phyloP scores from a whole-genome alignment of 1,139 yeast species.

The Candida neerlandica region DNA sequence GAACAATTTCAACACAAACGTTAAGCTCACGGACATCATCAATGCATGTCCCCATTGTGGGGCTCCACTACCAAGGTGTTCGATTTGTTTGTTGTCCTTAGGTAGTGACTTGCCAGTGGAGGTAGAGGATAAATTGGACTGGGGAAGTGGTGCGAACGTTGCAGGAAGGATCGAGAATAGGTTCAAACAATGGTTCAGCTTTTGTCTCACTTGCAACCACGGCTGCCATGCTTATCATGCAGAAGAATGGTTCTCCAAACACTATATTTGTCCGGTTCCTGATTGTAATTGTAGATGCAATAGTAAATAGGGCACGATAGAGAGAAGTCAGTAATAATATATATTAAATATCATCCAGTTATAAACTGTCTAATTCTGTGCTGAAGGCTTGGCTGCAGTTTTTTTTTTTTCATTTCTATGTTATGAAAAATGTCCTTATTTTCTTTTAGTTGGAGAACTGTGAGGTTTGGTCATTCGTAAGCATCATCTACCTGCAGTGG shows the following conservation, averaged over 20 bases:
- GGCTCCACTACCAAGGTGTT: constrained; percentile 87
- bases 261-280: constrained; percentile 90
- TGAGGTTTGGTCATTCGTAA: no score
- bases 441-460: no score
- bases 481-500: no score
- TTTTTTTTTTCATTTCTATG: no score
- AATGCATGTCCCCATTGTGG: constrained; percentile 82
- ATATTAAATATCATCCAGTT: no score
- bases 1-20: constrained; percentile 17
- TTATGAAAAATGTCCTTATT: no score
- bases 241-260: constrained; percentile 90
- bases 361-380: no score
- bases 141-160: constrained; percentile 5
- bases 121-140: constrained; percentile 21
- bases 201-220: constrained; percentile 88
- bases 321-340: no score
- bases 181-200: constrained; percentile 79
- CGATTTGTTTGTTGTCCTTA: constrained; percentile 79
- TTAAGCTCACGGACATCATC: constrained; percentile 23
- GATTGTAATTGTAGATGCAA: constrained; percentile 87
- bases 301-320: constrained; percentile 40
- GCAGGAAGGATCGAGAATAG: constrained; percentile 33
- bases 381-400: no score
- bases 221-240: constrained; percentile 96
- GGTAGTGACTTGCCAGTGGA: constrained; percentile 68